Conservation (phyloP, 805 yeast genomes). For the Pichia sporocuriosa region DNA sequence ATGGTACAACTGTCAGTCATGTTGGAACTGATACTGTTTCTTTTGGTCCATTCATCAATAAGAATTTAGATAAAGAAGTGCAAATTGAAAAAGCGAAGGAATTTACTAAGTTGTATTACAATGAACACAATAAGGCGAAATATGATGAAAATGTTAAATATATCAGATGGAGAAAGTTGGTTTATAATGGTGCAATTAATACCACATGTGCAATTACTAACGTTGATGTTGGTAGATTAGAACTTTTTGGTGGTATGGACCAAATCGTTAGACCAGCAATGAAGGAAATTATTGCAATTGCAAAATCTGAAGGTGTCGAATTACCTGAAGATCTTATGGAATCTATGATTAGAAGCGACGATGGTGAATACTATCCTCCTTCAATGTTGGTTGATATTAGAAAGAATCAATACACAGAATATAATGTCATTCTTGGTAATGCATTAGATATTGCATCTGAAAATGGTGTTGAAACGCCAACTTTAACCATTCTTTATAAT, state of each 20-base stretch:
- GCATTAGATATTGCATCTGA: constrained; percentile 28
- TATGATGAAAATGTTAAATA: constrained; percentile 33
- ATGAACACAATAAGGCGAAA: constrained; percentile 23
- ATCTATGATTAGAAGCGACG: constrained; percentile 35
- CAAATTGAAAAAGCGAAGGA: constrained; percentile 28
- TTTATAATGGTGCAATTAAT: constrained; percentile 43
- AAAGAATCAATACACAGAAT: constrained; percentile 37
- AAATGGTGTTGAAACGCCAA: constrained; percentile 28
- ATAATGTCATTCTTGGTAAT: constrained; percentile 39
- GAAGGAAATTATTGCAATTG: constrained; percentile 39
- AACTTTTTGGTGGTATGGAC: constrained; percentile 25
- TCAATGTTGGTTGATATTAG: constrained; percentile 43
- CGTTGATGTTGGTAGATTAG: constrained; percentile 35
- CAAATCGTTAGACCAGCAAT: constrained; percentile 34
- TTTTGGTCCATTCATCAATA: constrained; percentile 34
- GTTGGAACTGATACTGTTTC: constrained; percentile 29
- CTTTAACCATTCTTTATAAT: constrained; percentile 22
- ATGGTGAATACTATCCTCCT: constrained; percentile 36
- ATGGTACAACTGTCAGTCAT: constrained; percentile 29
- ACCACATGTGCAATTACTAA: constrained; percentile 38
- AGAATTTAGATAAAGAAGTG: constrained; percentile 18
- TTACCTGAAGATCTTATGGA: constrained; percentile 31
- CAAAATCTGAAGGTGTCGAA: constrained; percentile 40
- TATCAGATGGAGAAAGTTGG: constrained; percentile 41
- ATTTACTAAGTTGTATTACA: constrained; percentile 31